Conservation (phyloP, 192 early-diverging fungal species). For the Podila epigama region DNA sequence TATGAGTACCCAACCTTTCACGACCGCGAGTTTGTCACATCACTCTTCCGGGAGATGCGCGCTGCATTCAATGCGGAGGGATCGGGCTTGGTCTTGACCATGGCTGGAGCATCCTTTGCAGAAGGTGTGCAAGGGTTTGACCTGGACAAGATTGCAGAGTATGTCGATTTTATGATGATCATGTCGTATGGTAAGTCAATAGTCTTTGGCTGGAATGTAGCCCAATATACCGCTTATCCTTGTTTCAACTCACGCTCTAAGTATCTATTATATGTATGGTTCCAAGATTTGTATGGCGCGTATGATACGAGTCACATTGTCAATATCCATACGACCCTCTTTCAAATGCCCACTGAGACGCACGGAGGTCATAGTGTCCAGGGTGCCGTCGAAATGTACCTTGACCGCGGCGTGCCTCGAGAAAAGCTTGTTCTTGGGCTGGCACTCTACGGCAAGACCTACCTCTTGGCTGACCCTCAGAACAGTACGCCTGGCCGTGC, state of each 20-base stretch:
- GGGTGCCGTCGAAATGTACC: conserved; percentile 68
- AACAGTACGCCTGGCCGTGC: conserved; percentile 6
- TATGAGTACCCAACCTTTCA: conserved; percentile 62
- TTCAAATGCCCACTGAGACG: conserved; percentile 24
- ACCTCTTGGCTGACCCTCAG: not conserved
- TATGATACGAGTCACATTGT: conserved; percentile 63
- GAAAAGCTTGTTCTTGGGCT: conserved; percentile 82
- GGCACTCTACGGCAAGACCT: conserved; percentile 72
- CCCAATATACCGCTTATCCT: no score
- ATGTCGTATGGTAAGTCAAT: conserved; percentile 73
- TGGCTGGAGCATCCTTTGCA: conserved; percentile 24
- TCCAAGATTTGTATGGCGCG: conserved; percentile 25
- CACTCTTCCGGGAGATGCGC: conserved; percentile 70
- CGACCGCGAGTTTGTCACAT: conserved; percentile 42
- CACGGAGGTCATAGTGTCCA: conserved; percentile 42
- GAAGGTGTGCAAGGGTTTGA: conserved; percentile 31
- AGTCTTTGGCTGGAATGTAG: not conserved
- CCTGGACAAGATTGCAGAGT: conserved; percentile 50
- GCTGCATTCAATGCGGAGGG: conserved; percentile 58
- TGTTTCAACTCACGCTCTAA: no score
- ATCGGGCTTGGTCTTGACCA: conserved; percentile 10
- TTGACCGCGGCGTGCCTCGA: conserved; percentile 72
- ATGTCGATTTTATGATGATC: conserved; percentile 72
- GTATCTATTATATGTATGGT: not conserved
- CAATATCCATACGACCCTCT: conserved; percentile 32